Evolutionary conservation across 352 stramenopile genomes (phyloP), one percentile per base, ranked within the genome.

Genomic region (Globisporangium alternatum): DNA sequence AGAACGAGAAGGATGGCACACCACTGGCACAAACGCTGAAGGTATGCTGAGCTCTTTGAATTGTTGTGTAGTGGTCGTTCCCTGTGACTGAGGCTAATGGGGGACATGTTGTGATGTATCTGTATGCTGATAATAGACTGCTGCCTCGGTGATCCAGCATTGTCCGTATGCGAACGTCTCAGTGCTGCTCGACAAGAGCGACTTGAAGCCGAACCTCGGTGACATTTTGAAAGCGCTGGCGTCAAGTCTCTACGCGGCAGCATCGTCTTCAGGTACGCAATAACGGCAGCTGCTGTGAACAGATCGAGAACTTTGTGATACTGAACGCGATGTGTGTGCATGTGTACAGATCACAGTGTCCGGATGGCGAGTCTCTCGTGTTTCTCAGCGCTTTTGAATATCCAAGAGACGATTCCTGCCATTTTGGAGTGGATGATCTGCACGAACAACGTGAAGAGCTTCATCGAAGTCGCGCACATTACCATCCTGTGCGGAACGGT

Each of bases 331-430:
- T 43, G 1, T 22, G 5, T 64, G 9, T 19, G 13, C 56, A 21
- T 35, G 22, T 63, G 2, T 56, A 25, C 70, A 90, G 86, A 94
- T 64, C 85, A 96, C 65, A 75, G 78, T 41, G 82, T 94, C 37
- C 80, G 85, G 2, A 90, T 91, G 72, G 82, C 82, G 13, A 91
- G 82, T 31, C 76, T 96, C 17, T 85, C 87, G 10, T 92, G 85
- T 59, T 79, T 96, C 56, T 91, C 85, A 31, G 78, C 80, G 5
- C 72, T 96, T 0, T 68, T 96, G 3, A 94, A 89, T 61, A 74
- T 92, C 13, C 78, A 84, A 47, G 82, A 91, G 19, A 74, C 79
- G 21, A 66, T 93, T 7, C 74, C 82, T 2, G 62, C 81, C 5
- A 57, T 95, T 4, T 60, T 93, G 56, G 75, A 88, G 7, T 95